phyloP scores from a whole-genome alignment of 768 basidiomycete species.

The Tremella mesenterica region DNA sequence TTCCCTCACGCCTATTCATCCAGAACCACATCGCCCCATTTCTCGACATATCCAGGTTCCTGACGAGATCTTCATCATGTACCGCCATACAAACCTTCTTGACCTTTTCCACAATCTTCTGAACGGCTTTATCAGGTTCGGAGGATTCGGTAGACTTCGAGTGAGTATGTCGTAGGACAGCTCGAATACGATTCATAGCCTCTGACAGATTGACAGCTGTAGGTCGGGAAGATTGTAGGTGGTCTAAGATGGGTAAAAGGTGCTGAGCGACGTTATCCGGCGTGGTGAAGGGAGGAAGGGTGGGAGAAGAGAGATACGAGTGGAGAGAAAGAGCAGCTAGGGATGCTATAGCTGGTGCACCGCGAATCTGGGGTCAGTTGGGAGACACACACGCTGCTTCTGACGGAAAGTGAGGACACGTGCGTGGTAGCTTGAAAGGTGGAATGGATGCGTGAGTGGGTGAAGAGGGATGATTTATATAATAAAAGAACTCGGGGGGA shows the following conservation, averaged over 20 bases:
- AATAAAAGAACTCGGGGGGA: too few species aligned
- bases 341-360: conserved; percentile 90
- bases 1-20: conserved; percentile 34
- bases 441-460: neutral
- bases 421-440: neutral
- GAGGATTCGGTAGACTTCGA: conserved; percentile 3
- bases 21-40: conserved; percentile 80
- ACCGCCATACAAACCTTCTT: conserved; percentile 64
- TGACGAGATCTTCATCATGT: conserved; percentile 75
- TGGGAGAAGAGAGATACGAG: conserved; percentile 51
- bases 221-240: conserved; percentile 78
- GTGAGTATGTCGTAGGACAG: conserved; percentile 28
- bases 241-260: conserved; percentile 57
- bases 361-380: conserved; percentile 74
- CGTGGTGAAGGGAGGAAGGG: conserved; percentile 46
- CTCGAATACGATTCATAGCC: conserved; percentile 64
- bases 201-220: conserved; percentile 92
- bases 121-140: conserved; percentile 40
- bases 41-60: conserved; percentile 77
- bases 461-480: neutral
- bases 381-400: neutral
- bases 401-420: neutral
- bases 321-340: conserved; percentile 75
- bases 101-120: conserved; percentile 52
- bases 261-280: conserved; percentile 52